Percentiles rank a stretch among this genome's conserved stretches.
These are phyloP conservation scores for Exophiala sp. DNA, from an alignment of 2,329 filamentous ascomycete genomes.

Conservation along the genomic window DNA sequence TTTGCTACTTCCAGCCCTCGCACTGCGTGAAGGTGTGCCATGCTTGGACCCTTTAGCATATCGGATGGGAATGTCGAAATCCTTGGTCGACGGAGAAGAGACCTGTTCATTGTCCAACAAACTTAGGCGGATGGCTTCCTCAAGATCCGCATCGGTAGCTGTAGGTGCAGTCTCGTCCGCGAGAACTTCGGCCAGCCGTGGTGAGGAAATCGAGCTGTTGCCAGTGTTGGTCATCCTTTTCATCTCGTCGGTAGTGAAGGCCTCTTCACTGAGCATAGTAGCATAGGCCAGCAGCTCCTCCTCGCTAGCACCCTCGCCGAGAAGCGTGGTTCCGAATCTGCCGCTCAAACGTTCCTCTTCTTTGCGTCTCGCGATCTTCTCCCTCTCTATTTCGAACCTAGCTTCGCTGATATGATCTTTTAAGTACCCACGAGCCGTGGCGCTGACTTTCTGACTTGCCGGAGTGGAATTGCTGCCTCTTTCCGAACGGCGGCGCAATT, in stretches of 20 bases:
- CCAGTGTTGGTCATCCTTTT: slow-evolving; percentile 41
- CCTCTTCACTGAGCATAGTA: slow-evolving; percentile 56
- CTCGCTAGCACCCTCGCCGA: slow-evolving; percentile 52
- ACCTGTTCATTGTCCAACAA: slow-evolving; percentile 35
- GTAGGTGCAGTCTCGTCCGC: slow-evolving; percentile 34
- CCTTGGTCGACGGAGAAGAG: slow-evolving; percentile 19
- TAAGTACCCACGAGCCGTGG: slow-evolving; percentile 62
- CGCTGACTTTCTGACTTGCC: slow-evolving; percentile 52
- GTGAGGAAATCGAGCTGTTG: slow-evolving; percentile 33
- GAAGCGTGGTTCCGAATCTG: slow-evolving; percentile 76
- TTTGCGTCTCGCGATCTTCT: slow-evolving; percentile 60
- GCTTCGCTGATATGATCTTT: slow-evolving; percentile 83
- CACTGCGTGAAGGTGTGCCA: slow-evolving; percentile 20
- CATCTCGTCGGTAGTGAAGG: slow-evolving; percentile 45
- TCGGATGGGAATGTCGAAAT: slow-evolving; percentile 34
- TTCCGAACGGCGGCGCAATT: slow-evolving; percentile 57
- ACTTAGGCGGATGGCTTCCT: slow-evolving; percentile 56
- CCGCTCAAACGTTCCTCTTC: slow-evolving; percentile 66
- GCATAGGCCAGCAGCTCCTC: slow-evolving; percentile 60
- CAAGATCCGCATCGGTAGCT: slow-evolving; percentile 53
- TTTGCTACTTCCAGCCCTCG: slow-evolving; percentile 35
- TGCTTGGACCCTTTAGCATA: slow-evolving; percentile 32
- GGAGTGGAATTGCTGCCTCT: slow-evolving; percentile 53
- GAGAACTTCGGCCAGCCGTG: slow-evolving; percentile 4
- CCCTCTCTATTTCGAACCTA: slow-evolving; percentile 68